Base-by-base conservation (phyloP, 2,329 filamentous ascomycete species). In the Cryphonectria parasitica region DNA sequence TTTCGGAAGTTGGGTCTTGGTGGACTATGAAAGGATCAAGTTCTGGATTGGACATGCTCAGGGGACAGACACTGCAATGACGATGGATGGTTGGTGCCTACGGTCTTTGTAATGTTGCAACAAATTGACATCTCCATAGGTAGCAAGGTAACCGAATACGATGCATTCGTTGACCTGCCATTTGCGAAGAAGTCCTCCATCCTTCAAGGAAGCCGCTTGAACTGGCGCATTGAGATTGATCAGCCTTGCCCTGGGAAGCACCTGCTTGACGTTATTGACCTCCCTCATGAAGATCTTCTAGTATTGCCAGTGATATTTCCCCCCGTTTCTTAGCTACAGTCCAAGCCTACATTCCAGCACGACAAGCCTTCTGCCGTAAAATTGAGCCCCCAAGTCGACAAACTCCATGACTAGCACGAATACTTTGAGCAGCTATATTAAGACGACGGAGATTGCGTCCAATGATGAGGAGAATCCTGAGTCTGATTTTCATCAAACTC, bases 101-200 rank as follows among this genome's bases (percentile, higher is more conserved):
- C 13, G 62, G 39, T 31, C 64, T 61, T 25, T 49, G 65, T n/a
- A 36, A 39, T 22, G 11, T n/a, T 31, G 19, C 17, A 39, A 65
- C 22, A 66, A 34, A 10, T 17, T 41, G 31, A 61, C 58, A 61
- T n/a, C 11, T 25, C 34, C 17, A 19, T 61, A 15, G 34, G 31
- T 61, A 61, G 58, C 34, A 61, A 61, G 58, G 19, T 39, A 34
- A 61, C 34, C 39, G 58, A 61, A 61, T 61, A 39, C 19, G 34
- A 61, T 39, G 6, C 58, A 36, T 39, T 61, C 58, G 34, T 61
- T 61, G 31, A 61, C 58, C 58, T 61, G 58, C 34, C 19, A 11
- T 2, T 39, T 2, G 3, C 19, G 28, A 58, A 13, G 3, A 58
- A 19, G 4, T 17, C 6, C 28, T 15, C 1, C 28, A 22, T 11